Evolutionary conservation across 371 early-diverging fungal species (phyloP).

Genomic region (Nosema granulosis): DNA sequence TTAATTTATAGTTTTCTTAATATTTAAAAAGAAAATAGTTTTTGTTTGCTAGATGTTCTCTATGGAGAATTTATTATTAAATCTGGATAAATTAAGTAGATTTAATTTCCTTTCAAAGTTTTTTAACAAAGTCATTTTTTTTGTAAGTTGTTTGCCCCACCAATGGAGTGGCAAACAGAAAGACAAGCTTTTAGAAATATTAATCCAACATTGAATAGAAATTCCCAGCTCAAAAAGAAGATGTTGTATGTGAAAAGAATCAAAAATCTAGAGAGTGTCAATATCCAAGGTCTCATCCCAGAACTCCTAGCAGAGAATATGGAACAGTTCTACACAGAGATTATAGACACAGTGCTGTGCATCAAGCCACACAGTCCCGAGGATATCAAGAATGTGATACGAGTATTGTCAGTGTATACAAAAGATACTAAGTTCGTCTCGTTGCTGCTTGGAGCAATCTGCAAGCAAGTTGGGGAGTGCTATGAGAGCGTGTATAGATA

Average conservation of each 20-base stretch:
- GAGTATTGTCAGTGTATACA: slow-evolving; percentile 17
- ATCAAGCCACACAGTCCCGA: not conserved
- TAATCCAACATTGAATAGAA: not conserved
- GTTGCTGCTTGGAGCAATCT: not conserved
- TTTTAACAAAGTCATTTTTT: too few species aligned
- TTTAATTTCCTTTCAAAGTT: too few species aligned
- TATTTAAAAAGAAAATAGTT: too few species aligned
- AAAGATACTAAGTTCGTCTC: slow-evolving; percentile 14
- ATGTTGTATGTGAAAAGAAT: slow-evolving; percentile 43
- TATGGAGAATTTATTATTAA: too few species aligned
- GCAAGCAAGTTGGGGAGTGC: not conserved
- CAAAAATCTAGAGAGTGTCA: slow-evolving; percentile 23
- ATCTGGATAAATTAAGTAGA: too few species aligned
- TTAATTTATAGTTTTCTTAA: too few species aligned
- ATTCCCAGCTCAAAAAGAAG: slow-evolving; percentile 50
- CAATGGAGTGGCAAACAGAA: slow-evolving; percentile 42
- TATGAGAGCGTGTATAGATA: not conserved
- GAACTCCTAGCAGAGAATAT: slow-evolving; percentile 47
- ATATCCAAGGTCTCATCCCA: not conserved
- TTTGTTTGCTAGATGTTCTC: too few species aligned
- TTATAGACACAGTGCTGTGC: slow-evolving; percentile 25
- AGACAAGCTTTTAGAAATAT: slow-evolving; percentile 6
- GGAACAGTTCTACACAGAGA: slow-evolving; percentile 50
- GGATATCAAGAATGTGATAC: slow-evolving; percentile 32
- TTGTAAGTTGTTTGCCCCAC: too few species aligned